Base-by-base conservation (phyloP, 2,329 filamentous ascomycete genomes). In the Raffaelea deltoideospora region DNA sequence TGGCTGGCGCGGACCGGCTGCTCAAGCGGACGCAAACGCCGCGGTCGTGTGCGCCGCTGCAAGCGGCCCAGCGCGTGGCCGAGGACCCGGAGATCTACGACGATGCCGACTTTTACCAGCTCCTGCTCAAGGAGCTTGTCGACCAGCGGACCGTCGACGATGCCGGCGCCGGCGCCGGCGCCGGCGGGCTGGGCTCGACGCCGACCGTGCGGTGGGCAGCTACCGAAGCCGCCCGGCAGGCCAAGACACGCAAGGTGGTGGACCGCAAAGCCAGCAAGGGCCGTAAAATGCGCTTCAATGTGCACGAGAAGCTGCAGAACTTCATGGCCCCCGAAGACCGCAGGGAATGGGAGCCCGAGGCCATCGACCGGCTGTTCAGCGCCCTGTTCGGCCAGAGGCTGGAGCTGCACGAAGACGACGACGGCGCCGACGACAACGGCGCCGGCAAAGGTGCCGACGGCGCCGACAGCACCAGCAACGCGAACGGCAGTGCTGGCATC, bases 181-280 rank as follows among this genome's bases (percentile, higher is more conserved):
- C n/a, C n/a, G n/a, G n/a, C n/a, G n/a, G n/a, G n/a, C n/a, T n/a
- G n/a, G 57, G 57, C 38, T 58, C 60, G 10, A 60, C 69, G 22
- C 63, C 69, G 1, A 70, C 67, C 5, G 64, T 75, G 21, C 67
- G 73, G 45, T 76, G 78, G 63, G 73, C 76, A 15, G 75, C 80
- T 60, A 71, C 76, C 22, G n/a, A n/a, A n/a, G 76, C 80, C 26
- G 68, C 75, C 28, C 74, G 80, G 52, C 80, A 86, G 49, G 78
- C 76, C 38, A 93, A 88, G 64, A 69, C 79, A 40, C 80, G 81
- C 58, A 81, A 83, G 52, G 72, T 78, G 22, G 82, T 96, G 5
- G 90, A 98, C 55, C 87, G 87, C 17, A 90, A 87, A 54, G 90
- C 90, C 1, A 93, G 84, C 54, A 96, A 96, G 59, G 90, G 90